Conservation (phyloP, 2,329 filamentous ascomycete species). For the Dactylellina parvicollis region DNA sequence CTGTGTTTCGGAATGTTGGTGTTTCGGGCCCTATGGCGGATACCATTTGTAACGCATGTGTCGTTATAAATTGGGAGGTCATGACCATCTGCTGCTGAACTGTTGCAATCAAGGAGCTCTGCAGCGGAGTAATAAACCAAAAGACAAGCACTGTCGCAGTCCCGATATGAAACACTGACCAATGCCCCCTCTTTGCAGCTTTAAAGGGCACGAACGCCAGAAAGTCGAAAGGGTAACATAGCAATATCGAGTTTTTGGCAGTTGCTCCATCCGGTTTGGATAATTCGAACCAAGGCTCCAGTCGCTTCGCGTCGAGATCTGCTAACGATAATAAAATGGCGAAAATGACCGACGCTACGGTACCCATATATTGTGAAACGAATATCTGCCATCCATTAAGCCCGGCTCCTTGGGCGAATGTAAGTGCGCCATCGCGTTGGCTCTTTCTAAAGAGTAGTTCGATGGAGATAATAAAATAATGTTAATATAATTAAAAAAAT, state of each 20-base stretch:
- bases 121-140: constrained; percentile 68
- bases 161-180: constrained; percentile 66
- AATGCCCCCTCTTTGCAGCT: constrained; percentile 64
- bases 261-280: constrained; percentile 64
- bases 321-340: constrained; percentile 70
- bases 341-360: constrained; percentile 67
- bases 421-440: constrained; percentile 49
- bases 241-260: constrained; percentile 64
- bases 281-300: constrained; percentile 71
- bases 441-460: constrained; percentile 52
- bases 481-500: constrained; percentile 48
- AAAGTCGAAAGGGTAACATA: constrained; percentile 68
- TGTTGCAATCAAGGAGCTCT: constrained; percentile 67
- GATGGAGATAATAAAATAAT: constrained; percentile 45
- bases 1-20: constrained; percentile 42
- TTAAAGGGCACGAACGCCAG: constrained; percentile 63
- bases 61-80: constrained; percentile 27
- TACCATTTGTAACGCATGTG: constrained; percentile 1
- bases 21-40: constrained; percentile 28
- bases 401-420: constrained; percentile 28
- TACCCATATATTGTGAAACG: constrained; percentile 62
- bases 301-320: constrained; percentile 69
- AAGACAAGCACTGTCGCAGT: constrained; percentile 66
- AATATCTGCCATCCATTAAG: constrained; percentile 40
- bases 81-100: constrained; percentile 27